Evolutionary conservation across 306 rosid genomes (phyloP), one percentile per base, ranked within the genome.

Genomic region (Malus sieversii): DNA sequence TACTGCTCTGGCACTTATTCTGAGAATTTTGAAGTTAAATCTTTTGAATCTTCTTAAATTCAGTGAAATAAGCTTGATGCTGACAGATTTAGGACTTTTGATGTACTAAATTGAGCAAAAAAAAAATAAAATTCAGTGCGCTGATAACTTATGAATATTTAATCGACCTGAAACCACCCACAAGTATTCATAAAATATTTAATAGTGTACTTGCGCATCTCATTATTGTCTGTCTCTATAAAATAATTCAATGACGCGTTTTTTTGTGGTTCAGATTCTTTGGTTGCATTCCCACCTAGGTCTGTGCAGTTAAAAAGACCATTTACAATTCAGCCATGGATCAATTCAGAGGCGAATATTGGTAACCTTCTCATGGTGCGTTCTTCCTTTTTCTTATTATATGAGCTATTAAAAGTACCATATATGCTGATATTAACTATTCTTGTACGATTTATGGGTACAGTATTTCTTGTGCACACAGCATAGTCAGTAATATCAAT

Each of bases 291-390:
- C 82, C 99, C 99, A 61, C 98, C 93, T 10, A 87, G 83, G 82
- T 78, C 89, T 65, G 85, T 92, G 79, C 90, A 80, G 78, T 81
- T 90, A 85, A 96, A 82, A 83, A 90, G 71, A 71, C 93, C 98
- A 60, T 92, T 96, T 83, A 85, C 91, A 64, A 78, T 92, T 55
- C 89, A 89, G 70, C 99, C 99, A 7, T 96, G 99, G 99, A 84
- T 75, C 53, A 81, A 87, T 87, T 90, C 96, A 42, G 99, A 92
- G 83, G 87, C 87, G 85, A 91, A 90, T 83, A 83, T 92, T 77
- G 98, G 99, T 75, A 89, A 92, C 90, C 93, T 92, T 81, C 91
- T 96, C 84, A 96, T 92, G 98, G 99, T 95, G 84, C 58, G 88
- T 83, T 45, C 42, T 57, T 73, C 45, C 62, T 78, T 68, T 73